A percentile compares a stretch with the other conserved stretches of the same genome.
Evolutionary conservation across 2,329 filamentous ascomycete species (phyloP).

Genomic region (Colletotrichum sp.): DNA sequence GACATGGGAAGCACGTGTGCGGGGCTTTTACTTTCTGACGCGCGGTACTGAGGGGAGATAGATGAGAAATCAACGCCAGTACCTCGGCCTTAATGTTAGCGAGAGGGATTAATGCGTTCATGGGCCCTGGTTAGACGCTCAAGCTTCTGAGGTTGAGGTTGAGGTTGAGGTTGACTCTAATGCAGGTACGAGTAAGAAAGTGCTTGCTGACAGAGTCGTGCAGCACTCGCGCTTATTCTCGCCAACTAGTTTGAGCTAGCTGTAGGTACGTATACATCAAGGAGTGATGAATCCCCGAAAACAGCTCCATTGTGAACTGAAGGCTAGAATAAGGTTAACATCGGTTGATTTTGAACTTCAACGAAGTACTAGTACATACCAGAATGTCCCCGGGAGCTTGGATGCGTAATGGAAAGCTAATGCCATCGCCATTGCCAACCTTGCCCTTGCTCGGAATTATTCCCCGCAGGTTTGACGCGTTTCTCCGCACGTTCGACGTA

Average conservation of each 20-base stretch:
- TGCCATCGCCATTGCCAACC: neutral
- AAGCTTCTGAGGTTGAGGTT: neutral
- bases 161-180: neutral
- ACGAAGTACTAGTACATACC: neutral
- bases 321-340: neutral
- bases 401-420: neutral
- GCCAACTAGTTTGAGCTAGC: neutral
- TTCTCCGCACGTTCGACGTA: neutral
- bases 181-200: neutral
- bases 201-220: neutral
- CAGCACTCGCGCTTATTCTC: neutral
- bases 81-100: neutral
- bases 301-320: fast-evolving
- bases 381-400: neutral
- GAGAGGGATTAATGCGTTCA: neutral
- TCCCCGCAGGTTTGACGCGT: neutral
- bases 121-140: neutral
- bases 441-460: neutral
- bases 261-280: neutral
- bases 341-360: neutral
- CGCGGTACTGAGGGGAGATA: neutral
- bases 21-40: neutral
- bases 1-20: neutral
- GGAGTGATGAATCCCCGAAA: neutral
- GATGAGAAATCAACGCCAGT: neutral